phyloP scores from a whole-genome alignment of 2,329 filamentous ascomycete genomes.

The Corinectria fuckeliana region DNA sequence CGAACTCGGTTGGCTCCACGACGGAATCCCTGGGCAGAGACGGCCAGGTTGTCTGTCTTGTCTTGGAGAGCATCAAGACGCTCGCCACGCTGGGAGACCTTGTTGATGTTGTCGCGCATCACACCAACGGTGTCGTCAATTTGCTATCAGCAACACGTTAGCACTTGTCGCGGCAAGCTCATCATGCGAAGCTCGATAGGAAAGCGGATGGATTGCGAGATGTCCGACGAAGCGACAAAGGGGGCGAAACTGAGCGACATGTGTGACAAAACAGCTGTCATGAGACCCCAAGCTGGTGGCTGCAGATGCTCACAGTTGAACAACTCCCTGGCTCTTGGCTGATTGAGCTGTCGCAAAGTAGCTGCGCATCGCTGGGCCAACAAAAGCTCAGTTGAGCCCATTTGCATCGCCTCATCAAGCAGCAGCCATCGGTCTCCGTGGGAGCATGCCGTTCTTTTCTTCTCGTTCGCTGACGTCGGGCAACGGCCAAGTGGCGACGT shows the following conservation, averaged over 20 bases:
- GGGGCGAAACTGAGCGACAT: not conserved
- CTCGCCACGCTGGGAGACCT: constrained; percentile 91
- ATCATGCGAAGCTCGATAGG: not conserved
- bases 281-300: not conserved
- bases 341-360: constrained; percentile 3
- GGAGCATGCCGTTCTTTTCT: constrained; percentile 7
- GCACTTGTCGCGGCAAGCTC: constrained; percentile 3
- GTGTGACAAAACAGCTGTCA: not conserved
- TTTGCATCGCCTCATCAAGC: not conserved
- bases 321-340: not conserved
- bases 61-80: constrained; percentile 87
- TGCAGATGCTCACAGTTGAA: not conserved
- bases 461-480: constrained; percentile 1
- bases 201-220: constrained; percentile 6
- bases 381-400: not conserved
- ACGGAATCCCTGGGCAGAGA: constrained; percentile 93
- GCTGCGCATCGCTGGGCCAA: not conserved
- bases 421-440: not conserved
- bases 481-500: constrained; percentile 20
- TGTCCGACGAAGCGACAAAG: not conserved
- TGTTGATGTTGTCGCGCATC: constrained; percentile 98
- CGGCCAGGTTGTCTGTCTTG: constrained; percentile 93
- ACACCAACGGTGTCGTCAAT: constrained; percentile 94
- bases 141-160: constrained; percentile 67
- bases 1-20: constrained; percentile 94